Evolutionary conservation across 1,284 basidiomycete species (phyloP).

Genomic region (Grifola frondosa): DNA sequence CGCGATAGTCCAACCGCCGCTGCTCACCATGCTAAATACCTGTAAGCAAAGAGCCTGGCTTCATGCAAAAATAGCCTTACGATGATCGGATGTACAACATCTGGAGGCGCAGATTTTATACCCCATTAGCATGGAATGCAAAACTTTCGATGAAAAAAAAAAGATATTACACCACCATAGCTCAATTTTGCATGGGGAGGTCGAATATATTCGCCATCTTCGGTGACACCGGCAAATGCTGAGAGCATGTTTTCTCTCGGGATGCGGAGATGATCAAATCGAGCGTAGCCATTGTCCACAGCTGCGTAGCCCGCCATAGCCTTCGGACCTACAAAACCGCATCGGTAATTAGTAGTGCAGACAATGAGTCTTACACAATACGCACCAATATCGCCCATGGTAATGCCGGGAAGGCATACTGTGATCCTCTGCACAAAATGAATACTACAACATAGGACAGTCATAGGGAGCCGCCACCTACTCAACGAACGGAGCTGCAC

Average conservation of each 20-base stretch:
- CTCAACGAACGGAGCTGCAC: constrained; percentile 65
- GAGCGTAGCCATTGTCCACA: constrained; percentile 71
- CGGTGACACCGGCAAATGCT: constrained; percentile 70
- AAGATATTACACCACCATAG: constrained; percentile 65
- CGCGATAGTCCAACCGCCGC: constrained; percentile 58
- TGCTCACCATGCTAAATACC: constrained; percentile 55
- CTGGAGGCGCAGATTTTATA: too few relatives aligned
- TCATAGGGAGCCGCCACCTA: constrained; percentile 24
- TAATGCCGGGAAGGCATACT: constrained; percentile 61
- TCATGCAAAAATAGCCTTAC: constrained; percentile 31
- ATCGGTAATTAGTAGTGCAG: neutral
- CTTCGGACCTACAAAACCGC: constrained; percentile 53
- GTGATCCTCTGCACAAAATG: constrained; percentile 50
- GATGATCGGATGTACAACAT: constrained; percentile 70
- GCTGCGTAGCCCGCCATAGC: constrained; percentile 53
- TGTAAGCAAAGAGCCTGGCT: neutral
- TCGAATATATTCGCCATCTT: constrained; percentile 64
- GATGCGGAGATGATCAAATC: constrained; percentile 71
- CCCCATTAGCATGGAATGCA: neutral
- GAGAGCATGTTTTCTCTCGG: constrained; percentile 77
- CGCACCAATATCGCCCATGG: constrained; percentile 74
- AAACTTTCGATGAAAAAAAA: neutral
- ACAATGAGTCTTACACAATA: neutral
- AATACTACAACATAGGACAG: neutral
- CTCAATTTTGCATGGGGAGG: constrained; percentile 75